Evolutionary conservation across 202 grass and related monocot species (phyloP).

Genomic region (Eragrostis tef): DNA sequence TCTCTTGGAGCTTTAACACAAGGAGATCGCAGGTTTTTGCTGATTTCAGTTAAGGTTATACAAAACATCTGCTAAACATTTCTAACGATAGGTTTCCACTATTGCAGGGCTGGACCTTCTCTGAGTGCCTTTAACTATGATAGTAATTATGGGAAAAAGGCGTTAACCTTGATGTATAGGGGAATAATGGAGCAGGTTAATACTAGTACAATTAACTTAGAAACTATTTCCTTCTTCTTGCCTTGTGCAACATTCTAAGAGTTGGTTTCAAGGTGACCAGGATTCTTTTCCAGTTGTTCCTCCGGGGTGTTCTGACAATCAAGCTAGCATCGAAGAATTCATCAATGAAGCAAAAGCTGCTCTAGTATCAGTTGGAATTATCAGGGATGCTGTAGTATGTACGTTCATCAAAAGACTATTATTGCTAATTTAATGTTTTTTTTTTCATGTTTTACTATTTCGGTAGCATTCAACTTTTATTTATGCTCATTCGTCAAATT

Average conservation of each 20-base stretch:
- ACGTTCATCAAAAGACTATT: slow-evolving; percentile 46
- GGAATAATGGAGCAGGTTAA: slow-evolving; percentile 98
- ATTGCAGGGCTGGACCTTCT: slow-evolving; percentile 80
- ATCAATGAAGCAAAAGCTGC: slow-evolving; percentile 80
- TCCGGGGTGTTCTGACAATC: slow-evolving; percentile 84
- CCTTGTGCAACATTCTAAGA: slow-evolving; percentile 53
- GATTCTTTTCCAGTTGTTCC: slow-evolving; percentile 81
- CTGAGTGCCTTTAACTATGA: slow-evolving; percentile 98
- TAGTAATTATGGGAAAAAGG: slow-evolving; percentile 89
- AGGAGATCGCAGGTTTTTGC: slow-evolving; percentile 90
- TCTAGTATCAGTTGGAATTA: slow-evolving; percentile 92
- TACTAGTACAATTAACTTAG: slow-evolving; percentile 43
- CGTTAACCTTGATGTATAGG: slow-evolving; percentile 79
- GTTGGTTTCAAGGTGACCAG: slow-evolving; percentile 67
- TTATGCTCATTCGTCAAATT: slow-evolving; percentile 14
- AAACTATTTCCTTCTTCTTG: slow-evolving; percentile 34
- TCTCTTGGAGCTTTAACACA: slow-evolving; percentile 99
- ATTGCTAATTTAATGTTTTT: not conserved
- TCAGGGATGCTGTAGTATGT: slow-evolving; percentile 80
- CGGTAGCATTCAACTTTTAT: slow-evolving; percentile 6
- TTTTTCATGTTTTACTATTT: not conserved
- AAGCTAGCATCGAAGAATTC: slow-evolving; percentile 66
- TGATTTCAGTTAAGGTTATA: slow-evolving; percentile 32
- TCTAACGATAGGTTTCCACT: slow-evolving; percentile 41
- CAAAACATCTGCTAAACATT: slow-evolving; percentile 22